Evolutionary conservation across 306 rosid species (phyloP).

Genomic region (Elaeagnus macrophylla): DNA sequence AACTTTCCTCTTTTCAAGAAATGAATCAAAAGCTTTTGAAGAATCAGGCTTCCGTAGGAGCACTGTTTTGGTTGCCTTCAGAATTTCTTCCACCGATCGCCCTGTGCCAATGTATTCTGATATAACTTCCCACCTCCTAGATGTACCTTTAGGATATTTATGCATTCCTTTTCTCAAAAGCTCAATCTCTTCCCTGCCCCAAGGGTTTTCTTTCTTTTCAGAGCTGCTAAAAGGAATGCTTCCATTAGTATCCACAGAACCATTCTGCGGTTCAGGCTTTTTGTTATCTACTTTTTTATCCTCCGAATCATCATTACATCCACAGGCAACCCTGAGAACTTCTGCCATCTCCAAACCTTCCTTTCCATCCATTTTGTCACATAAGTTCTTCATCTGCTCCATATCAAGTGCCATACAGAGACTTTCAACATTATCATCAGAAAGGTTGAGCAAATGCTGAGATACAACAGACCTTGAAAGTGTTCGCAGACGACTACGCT

Average conservation of each 20-base stretch:
- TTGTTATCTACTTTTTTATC: constrained; percentile 31
- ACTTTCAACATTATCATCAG: constrained; percentile 64
- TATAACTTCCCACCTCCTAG: constrained; percentile 94
- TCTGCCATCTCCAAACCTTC: constrained; percentile 40
- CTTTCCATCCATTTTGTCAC: constrained; percentile 66
- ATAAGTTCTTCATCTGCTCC: constrained; percentile 55
- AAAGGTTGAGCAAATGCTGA: constrained; percentile 39
- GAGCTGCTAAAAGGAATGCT: constrained; percentile 25
- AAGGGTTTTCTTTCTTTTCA: constrained; percentile 87
- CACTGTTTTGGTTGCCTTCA: constrained; percentile 88
- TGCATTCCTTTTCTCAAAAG: constrained; percentile 75
- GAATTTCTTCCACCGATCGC: constrained; percentile 91
- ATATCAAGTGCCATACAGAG: constrained; percentile 63
- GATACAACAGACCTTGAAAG: constrained; percentile 53
- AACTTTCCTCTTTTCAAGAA: constrained; percentile 93
- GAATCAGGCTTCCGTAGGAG: constrained; percentile 97
- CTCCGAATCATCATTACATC: constrained; percentile 32
- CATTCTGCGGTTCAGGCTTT: constrained; percentile 41
- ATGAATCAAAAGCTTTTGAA: constrained; percentile 80
- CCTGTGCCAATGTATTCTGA: constrained; percentile 88
- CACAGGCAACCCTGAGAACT: constrained; percentile 45
- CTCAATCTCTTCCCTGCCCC: constrained; percentile 91
- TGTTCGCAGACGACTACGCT: constrained; percentile 68
- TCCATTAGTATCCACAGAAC: constrained; percentile 49
- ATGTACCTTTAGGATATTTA: constrained; percentile 91